A percentile compares a stretch with the other conserved stretches of the same genome.
These are phyloP conservation scores for Porphyrellus cyaneotinctus DNA, from an alignment of 768 basidiomycete species.

Conservation along the genomic window DNA sequence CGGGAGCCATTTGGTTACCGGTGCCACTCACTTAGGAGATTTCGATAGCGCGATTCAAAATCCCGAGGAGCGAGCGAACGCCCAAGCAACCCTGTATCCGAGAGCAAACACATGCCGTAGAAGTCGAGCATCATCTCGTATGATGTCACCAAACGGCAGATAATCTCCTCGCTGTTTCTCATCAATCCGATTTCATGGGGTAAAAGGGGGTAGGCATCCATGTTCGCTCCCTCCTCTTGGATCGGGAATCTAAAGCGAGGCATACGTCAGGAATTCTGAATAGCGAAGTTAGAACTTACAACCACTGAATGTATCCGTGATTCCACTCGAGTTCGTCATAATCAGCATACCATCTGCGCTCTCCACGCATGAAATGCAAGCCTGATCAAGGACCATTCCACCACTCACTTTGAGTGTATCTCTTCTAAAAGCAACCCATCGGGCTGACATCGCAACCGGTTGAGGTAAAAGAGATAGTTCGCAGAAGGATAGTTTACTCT, in stretches of 20 bases:
- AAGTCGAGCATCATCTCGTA: conserved; percentile 77
- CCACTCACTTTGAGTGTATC: conserved; percentile 52
- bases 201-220: conserved; percentile 60
- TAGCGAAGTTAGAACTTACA: conserved; percentile 43
- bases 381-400: not conserved
- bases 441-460: conserved; percentile 52
- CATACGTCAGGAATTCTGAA: not conserved
- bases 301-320: conserved; percentile 77
- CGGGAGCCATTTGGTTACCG: not conserved
- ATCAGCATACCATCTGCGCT: conserved; percentile 58
- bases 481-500: conserved; percentile 18
- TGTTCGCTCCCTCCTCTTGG: conserved; percentile 71
- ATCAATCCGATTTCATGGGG: conserved; percentile 58
- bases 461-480: conserved; percentile 63
- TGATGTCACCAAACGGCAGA: conserved; percentile 51
- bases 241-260: conserved; percentile 56
- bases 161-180: conserved; percentile 44
- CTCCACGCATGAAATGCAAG: conserved; percentile 1
- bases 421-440: conserved; percentile 60
- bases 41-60: conserved; percentile 53
- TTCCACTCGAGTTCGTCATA: conserved; percentile 59
- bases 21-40: conserved; percentile 58
- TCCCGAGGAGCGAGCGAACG: conserved; percentile 48
- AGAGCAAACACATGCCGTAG: conserved; percentile 67
- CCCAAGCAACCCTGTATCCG: conserved; percentile 55